Evolutionary conservation across 139 green algal species (phyloP), one percentile per base, ranked within the genome.

Genomic region (Mychonastes homosphaera): DNA sequence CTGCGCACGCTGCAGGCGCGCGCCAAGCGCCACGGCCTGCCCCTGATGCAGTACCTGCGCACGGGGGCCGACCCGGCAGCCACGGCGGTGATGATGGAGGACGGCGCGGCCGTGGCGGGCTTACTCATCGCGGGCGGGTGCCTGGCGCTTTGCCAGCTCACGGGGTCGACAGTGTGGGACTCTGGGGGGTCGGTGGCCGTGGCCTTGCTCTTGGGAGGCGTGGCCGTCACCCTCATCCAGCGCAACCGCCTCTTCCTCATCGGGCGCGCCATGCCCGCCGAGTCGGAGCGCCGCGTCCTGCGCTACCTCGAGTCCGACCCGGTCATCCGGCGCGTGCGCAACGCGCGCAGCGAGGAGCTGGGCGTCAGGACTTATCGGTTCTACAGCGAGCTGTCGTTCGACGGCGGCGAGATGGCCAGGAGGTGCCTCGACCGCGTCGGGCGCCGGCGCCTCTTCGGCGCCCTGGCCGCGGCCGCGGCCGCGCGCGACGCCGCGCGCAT

Each of bases 261-360:
- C 1, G 88, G 88, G 0, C 75, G 78, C 1, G 74, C 67, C 13
- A 88, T 93, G 80, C 58, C 71, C 6, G 35, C 53, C 3, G 50
- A 56, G n/a, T 66, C 82, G 24, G 58, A 64, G 36, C 47, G 45
- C 4, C 43, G n/a, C 12, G 43, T 68, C 39, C 49, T 63, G 18
- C 47, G 50, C 3, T 28, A 67, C 52, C 55, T 78, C 19, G 23
- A n/a, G 29, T 41, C 52, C 24, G 70, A 81, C 49, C 55, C 46
- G 3, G 71, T 80, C 19, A 63, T 94, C 30, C 56, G 75, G 46
- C 65, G 70, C 15, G 80, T 95, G 18, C 72, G 81, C 44, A 83
- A 93, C 73, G 77, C 78, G 33, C 94, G 89, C 74, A 87, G 61
- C 38, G 88, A 96, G 66, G 86, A 95, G 67, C 75, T 96, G 8